phyloP scores from a whole-genome alignment of 768 basidiomycete species.

The Cytidiella melzeri region DNA sequence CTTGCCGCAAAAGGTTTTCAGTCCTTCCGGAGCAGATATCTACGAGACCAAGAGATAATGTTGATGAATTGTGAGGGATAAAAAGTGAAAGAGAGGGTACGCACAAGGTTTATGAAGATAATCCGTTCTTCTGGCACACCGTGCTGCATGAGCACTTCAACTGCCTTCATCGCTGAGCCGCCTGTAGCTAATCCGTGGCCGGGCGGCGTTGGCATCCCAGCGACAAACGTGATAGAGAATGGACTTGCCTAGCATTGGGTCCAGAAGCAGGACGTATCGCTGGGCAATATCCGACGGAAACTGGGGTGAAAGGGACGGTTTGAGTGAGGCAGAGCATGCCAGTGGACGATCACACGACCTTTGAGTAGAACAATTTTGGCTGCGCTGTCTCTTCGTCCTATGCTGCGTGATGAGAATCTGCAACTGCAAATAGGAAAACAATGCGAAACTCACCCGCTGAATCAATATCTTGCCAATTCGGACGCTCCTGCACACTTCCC shows the following conservation, averaged over 20 bases:
- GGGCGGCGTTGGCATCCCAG: slow-evolving; percentile 18
- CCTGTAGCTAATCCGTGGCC: slow-evolving; percentile 63
- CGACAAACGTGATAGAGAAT: background rate
- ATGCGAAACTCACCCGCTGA: slow-evolving; percentile 59
- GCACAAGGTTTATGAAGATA: slow-evolving; percentile 87
- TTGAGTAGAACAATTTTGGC: slow-evolving; percentile 90
- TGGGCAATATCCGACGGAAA: slow-evolving; percentile 89
- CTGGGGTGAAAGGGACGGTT: slow-evolving; percentile 31
- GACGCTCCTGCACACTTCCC: slow-evolving; percentile 91
- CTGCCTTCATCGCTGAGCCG: slow-evolving; percentile 95
- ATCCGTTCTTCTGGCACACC: slow-evolving; percentile 94
- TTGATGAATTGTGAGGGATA: background rate
- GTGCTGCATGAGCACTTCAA: slow-evolving; percentile 87
- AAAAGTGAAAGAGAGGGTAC: slow-evolving; percentile 21
- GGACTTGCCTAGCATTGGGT: slow-evolving; percentile 89
- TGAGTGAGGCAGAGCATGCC: background rate
- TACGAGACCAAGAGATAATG: slow-evolving; percentile 23
- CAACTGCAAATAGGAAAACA: background rate
- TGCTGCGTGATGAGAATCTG: background rate
- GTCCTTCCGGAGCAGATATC: slow-evolving; percentile 90
- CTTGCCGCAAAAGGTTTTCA: slow-evolving; percentile 67
- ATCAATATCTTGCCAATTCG: slow-evolving; percentile 98
- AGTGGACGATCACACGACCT: slow-evolving; percentile 35
- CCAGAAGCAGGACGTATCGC: slow-evolving; percentile 90
- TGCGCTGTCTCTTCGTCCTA: slow-evolving; percentile 93